A percentile compares a stretch with the other conserved stretches of the same genome.
phyloP scores from a whole-genome alignment of 352 stramenopile genomes.

The Halophytophthora polymorphica region DNA sequence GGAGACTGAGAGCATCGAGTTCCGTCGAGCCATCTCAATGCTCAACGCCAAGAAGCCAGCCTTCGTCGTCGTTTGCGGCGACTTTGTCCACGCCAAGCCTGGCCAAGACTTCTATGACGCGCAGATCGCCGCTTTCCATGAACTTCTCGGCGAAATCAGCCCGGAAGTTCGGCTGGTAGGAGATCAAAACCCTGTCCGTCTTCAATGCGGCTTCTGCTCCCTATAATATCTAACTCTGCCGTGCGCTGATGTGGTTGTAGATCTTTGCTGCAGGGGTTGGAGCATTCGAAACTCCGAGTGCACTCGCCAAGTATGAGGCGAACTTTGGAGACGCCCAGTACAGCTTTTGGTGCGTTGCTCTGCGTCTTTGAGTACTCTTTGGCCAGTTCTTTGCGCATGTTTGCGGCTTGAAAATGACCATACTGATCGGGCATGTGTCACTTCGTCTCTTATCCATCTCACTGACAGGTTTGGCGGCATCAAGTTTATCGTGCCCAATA shows the following conservation, averaged over 20 bases:
- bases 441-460: not conserved
- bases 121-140: slow-evolving; percentile 53
- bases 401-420: too few species aligned
- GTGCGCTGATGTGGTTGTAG: too few species aligned
- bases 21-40: slow-evolving; percentile 38
- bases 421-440: too few species aligned
- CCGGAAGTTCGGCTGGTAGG: slow-evolving; percentile 57
- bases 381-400: too few species aligned
- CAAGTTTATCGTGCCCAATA: slow-evolving; percentile 80
- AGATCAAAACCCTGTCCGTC: too few species aligned
- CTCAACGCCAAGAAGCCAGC: slow-evolving; percentile 52
- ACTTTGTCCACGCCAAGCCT: slow-evolving; percentile 45
- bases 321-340: slow-evolving; percentile 68
- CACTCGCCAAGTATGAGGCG: slow-evolving; percentile 32
- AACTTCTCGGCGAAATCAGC: slow-evolving; percentile 59
- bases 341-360: slow-evolving; percentile 68
- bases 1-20: slow-evolving; percentile 35
- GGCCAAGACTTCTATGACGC: slow-evolving; percentile 35
- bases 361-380: not conserved
- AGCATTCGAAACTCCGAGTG: slow-evolving; percentile 11
- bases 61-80: slow-evolving; percentile 69
- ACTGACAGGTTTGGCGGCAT: slow-evolving; percentile 63
- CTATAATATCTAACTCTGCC: not conserved
- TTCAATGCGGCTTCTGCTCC: too few species aligned
- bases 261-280: slow-evolving; percentile 48